Base-by-base conservation (phyloP, 2,329 filamentous ascomycete species). In the Huntiella decipiens region DNA sequence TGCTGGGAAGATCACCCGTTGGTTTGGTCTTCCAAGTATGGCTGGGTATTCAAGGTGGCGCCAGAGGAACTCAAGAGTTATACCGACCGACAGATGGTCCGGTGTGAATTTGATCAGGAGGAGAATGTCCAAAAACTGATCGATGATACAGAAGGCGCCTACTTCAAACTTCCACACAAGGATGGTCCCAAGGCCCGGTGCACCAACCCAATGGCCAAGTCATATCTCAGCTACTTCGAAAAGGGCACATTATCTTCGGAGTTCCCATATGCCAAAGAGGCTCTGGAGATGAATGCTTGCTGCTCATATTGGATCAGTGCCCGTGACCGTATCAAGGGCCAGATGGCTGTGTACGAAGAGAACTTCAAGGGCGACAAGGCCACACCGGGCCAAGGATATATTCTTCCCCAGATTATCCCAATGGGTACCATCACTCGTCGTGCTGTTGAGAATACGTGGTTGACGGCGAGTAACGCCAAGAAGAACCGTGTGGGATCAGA, bases 221-320 rank as follows among this genome's bases (percentile, higher is more conserved):
- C 82, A 8, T 98, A 96, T 55, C 66, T 94, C 48, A 61, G 77
- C 44, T 95, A 92, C 58, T 96, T 98, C 55, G 91, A 98, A 55
- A 82, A 82, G 33, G 88, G 86, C 0, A 83, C 73, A 0, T 65
- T 98, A 3, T 83, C 84, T 0, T 96, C 88, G 0, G 81, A 94
- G 59, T 96, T 81, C 55, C 60, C 77, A 0, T 88, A 95, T 55
- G 91, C 91, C 0, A 96, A 92, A 57, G 86, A 94, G 59, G 91
- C 92, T 0, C 66, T 98, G 38, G 82, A 96, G 54, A 98, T 98
- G 91, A 98, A 98, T 55, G 86, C 91, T 0, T 94, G 86, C 0
- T 98, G 92, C 58, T 96, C 88, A 1, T 98, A 98, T 61, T 98
- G 92, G 91, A 96, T 98, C 54, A 94, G 85, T 56, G 87, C 91